These are phyloP conservation scores for Yamagishiella unicocca DNA, from an alignment of 139 green algal species.

Conservation along the genomic window DNA sequence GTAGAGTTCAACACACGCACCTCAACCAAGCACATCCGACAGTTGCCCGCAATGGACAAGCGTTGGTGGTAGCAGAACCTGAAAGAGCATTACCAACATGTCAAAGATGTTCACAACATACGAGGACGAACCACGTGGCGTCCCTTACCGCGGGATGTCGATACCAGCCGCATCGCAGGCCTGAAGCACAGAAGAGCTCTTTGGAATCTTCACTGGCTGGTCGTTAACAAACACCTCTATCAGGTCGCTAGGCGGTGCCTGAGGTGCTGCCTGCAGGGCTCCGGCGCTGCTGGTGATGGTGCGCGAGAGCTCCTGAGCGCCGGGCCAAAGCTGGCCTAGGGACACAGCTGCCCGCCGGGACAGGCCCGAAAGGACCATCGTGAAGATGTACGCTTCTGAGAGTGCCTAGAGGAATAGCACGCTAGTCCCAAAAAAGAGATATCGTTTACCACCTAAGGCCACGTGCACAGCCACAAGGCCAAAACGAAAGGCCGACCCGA, in stretches of 20 bases:
- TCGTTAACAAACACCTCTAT: constrained; percentile 95
- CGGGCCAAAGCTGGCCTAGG: constrained; percentile 39
- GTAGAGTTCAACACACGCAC: constrained; percentile 53
- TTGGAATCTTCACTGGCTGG: constrained; percentile 84
- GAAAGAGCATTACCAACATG: neutral
- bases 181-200: constrained; percentile 91
- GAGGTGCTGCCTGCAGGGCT: constrained; percentile 26
- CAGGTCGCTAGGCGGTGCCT: constrained; percentile 53
- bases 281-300: constrained; percentile 41
- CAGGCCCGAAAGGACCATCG: constrained; percentile 32
- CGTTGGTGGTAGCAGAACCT: constrained; percentile 99
- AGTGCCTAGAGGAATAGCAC: neutral
- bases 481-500: too few relatives aligned
- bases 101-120: neutral
- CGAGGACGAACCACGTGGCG: neutral
- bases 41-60: constrained; percentile 98
- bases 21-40: constrained; percentile 99
- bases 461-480: neutral
- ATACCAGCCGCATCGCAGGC: constrained; percentile 96
- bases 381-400: neutral
- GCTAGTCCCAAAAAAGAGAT: neutral
- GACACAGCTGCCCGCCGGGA: constrained; percentile 33
- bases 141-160: constrained; percentile 89
- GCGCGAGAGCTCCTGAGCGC: constrained; percentile 38
- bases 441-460: neutral